Conservation (phyloP, 2,329 filamentous ascomycete genomes). For the Pseudogymnoascus sp. region DNA sequence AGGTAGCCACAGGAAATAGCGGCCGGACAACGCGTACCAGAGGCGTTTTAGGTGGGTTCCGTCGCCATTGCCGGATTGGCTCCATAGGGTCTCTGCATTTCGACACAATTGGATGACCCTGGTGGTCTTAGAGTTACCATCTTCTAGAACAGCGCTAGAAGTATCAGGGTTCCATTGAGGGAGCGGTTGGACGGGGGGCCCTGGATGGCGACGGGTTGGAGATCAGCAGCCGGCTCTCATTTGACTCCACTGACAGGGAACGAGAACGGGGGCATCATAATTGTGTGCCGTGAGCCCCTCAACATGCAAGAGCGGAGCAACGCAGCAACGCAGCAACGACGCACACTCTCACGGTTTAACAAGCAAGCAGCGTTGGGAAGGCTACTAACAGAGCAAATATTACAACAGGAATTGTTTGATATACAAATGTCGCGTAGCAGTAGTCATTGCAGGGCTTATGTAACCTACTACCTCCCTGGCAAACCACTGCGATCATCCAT, state of each 20-base stretch:
- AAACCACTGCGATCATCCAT: conserved; percentile 3
- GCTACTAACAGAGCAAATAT: conserved; percentile 8
- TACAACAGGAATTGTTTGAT: neutral
- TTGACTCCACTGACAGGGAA: neutral
- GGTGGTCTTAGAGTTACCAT: conserved; percentile 12
- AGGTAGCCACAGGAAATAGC: conserved; percentile 2
- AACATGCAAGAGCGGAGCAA: neutral
- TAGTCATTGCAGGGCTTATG: conserved; percentile 2
- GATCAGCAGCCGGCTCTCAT: neutral
- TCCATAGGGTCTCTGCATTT: conserved; percentile 14
- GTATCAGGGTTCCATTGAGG: conserved; percentile 13
- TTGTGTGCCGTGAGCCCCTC: neutral
- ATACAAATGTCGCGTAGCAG: neutral
- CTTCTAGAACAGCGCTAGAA: conserved; percentile 25
- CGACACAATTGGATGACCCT: conserved; percentile 15
- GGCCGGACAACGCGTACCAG: neutral
- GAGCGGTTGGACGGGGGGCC: conserved; percentile 9
- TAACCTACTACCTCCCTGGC: neutral
- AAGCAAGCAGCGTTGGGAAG: neutral
- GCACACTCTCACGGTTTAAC: neutral
- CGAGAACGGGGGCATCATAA: neutral
- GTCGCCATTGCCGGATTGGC: conserved; percentile 24
- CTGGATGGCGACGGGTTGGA: conserved; percentile 9
- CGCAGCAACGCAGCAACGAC: neutral
- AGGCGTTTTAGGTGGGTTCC: conserved; percentile 15